Base-by-base conservation (phyloP, 495 filamentous ascomycete genomes). In the Pyrenula aspistea region DNA sequence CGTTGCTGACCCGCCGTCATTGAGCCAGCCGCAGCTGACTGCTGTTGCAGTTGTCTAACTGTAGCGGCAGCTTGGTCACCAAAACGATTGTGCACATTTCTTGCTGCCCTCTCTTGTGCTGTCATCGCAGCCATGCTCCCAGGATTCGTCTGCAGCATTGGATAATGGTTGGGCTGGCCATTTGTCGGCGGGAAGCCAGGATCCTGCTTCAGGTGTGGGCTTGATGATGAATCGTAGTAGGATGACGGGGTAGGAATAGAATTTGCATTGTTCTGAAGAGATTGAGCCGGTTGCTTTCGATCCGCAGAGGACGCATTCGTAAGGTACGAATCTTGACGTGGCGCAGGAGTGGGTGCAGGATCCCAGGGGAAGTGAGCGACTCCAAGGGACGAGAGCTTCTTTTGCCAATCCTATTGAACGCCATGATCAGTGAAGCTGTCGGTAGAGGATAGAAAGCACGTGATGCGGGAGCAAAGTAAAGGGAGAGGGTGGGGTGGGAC, bases 331-430 rank as follows among this genome's bases (percentile, higher is more conserved):
- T 42, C 31, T 42, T 66, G 67, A 49, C 63, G 63, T 22, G 62
- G 62, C 12, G 67, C 59, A 74, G 74, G 12, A 69, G 73, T 58
- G 54, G 79, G 81, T 54, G 80, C 63, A 56, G 93, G 93, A 64
- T 97, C 94, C 94, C 94, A 99, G 22, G 94, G 94, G 71, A 96
- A 97, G 47, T 81, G 74, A 54, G 91, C 94, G 59, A 95, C 81
- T 51, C 85, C 79, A 52, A 90, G 79, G 61, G 83, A 81, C 0
- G 92, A 85, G 21, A 97, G 81, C 71, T 91, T 95, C 56, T 80
- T 76, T 71, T 96, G 92, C 94, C 94, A 99, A 71, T 78, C 86
- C 93, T 98, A 65, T 59, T 48, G 53, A 60, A 56, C 49, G 53
- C 57, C 64, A 56, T 64, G 62, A 56, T 63, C 63, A 67, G 12